These are phyloP conservation scores for Gynochthodes officinalis DNA, from an alignment of 257 asterid species.

Conservation along the genomic window DNA sequence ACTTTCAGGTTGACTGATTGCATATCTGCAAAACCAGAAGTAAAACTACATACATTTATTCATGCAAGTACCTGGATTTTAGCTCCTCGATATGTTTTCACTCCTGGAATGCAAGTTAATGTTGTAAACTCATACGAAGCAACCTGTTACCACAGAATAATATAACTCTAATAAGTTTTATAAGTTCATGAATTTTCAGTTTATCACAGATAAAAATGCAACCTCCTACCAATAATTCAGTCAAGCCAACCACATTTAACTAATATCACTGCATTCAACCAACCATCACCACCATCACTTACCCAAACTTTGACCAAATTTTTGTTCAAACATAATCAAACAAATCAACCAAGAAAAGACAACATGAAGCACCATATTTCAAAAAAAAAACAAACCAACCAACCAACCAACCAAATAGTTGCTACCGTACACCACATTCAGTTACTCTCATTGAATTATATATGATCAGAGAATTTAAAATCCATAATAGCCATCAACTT, in stretches of 20 bases:
- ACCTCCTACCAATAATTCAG: neutral
- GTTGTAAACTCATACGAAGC: constrained; percentile 98
- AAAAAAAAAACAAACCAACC: neutral
- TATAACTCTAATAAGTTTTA: neutral
- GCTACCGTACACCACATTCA: too few species aligned
- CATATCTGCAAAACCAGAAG: neutral
- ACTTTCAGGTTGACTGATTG: neutral
- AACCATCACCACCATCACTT: neutral
- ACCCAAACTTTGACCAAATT: neutral
- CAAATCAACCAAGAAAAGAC: neutral
- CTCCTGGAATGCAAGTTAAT: constrained; percentile 99
- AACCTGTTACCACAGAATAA: constrained; percentile 55
- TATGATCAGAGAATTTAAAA: too few species aligned
- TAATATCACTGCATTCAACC: neutral
- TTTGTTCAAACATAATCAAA: neutral
- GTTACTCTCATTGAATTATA: too few species aligned
- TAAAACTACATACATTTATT: neutral
- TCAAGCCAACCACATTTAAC: neutral
- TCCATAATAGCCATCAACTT: neutral
- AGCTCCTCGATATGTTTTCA: constrained; percentile 90
- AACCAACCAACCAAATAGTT: too few species aligned
- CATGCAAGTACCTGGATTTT: constrained; percentile 71
- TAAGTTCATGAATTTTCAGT: neutral
- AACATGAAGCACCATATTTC: neutral
- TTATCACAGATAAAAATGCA: neutral